These are phyloP conservation scores for Backusella tuberculispora DNA, from an alignment of 192 early-diverging fungal species.

Conservation along the genomic window DNA sequence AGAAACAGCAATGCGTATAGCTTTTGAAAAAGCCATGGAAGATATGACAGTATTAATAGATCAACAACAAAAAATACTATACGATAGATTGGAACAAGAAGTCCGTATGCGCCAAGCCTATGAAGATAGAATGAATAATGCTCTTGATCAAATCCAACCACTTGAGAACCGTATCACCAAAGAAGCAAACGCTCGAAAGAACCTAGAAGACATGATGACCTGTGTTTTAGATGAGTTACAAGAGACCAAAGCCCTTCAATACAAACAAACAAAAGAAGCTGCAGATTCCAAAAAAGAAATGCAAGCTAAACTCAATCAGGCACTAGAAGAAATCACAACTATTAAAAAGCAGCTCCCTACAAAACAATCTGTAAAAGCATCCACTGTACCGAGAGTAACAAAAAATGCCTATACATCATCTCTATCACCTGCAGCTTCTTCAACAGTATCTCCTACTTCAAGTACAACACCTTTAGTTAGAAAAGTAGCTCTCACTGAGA, in stretches of 20 bases:
- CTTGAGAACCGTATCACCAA: constrained; percentile 19
- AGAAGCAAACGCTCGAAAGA: constrained; percentile 25
- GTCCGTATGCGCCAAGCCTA: constrained; percentile 31
- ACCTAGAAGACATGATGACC: constrained; percentile 31
- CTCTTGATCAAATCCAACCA: constrained; percentile 20
- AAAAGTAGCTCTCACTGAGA: not conserved
- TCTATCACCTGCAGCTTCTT: not conserved
- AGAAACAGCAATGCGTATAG: constrained; percentile 35
- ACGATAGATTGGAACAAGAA: constrained; percentile 37
- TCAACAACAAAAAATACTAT: constrained; percentile 33
- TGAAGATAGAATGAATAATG: constrained; percentile 25
- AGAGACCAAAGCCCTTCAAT: constrained; percentile 19
- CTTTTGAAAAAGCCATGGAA: constrained; percentile 41
- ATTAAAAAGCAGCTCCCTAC: constrained; percentile 18
- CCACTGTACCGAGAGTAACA: constrained; percentile 13
- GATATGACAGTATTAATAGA: constrained; percentile 37
- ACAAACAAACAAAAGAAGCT: constrained; percentile 21
- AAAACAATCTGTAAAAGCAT: not conserved
- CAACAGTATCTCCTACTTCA: not conserved
- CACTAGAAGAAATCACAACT: constrained; percentile 13
- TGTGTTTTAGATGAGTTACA: constrained; percentile 30
- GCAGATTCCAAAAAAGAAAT: constrained; percentile 26
- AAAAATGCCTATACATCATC: not conserved
- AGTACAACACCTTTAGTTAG: not conserved
- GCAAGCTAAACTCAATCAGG: constrained; percentile 23